Base-by-base conservation (phyloP, 108 stramenopile genomes). In the Cyclotella cryptica region DNA sequence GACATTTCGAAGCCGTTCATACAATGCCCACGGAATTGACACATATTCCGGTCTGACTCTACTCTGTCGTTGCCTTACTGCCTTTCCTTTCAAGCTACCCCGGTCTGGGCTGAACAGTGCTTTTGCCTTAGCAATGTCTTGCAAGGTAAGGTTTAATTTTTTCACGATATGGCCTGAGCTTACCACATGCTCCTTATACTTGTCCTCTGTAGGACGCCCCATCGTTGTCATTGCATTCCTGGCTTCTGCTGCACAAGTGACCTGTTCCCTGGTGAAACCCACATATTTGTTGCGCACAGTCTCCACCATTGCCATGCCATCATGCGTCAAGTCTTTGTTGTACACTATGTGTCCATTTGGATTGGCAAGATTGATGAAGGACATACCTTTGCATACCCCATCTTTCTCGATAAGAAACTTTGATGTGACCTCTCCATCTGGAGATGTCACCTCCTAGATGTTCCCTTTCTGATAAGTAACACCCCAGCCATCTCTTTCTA, bases 201-300 rank as follows among this genome's bases (percentile, higher is more conserved):
- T 10, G 10, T 49, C 22, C 14, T 30, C 24, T 9, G n/a, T n/a
- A n/a, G n/a, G n/a, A n/a, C n/a, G n/a, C n/a, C 26, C 51, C 41
- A 13, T 55, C 21, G 11, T 55, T 10, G 21, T 19, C 54, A 55
- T 55, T 18, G 54, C 54, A 10, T 55, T n/a, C n/a, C 54, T 55
- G 11, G 66, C 66, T 18, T 27, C 13, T 28, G 15, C 46, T 24
- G 66, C 66, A 13, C 15, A 8, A 8, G 7, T 12, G 13, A 46
- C 29, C 66, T 46, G 44, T 14, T 17, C 10, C 14, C 35, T 68
- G 11, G 41, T 46, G 66, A 46, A 46, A 14, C 66, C 66, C 27
- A 17, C 43, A n/a, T n/a, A n/a, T n/a, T n/a, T n/a, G n/a, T n/a
- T n/a, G n/a, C n/a, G n/a, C n/a, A n/a, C n/a, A n/a, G 49, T 68